phyloP scores from a whole-genome alignment of 768 basidiomycete genomes.

The Suillus spraguei region DNA sequence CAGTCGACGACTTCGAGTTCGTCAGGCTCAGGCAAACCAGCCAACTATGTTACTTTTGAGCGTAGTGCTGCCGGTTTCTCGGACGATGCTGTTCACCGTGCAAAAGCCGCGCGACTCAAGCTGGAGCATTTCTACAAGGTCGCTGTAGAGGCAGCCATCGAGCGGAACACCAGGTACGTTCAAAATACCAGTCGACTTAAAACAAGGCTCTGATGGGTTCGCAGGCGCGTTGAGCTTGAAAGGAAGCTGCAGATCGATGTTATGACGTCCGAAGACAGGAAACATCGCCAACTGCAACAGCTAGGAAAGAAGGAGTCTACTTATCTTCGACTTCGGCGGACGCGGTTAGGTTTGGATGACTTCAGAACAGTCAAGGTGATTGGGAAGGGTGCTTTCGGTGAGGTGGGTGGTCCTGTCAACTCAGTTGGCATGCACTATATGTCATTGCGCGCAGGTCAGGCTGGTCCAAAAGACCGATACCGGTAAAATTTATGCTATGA shows the following conservation, averaged over 20 bases:
- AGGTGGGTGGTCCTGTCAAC: slow-evolving; percentile 51
- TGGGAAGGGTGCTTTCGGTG: slow-evolving; percentile 98
- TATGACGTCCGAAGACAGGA: slow-evolving; percentile 79
- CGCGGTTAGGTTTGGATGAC: slow-evolving; percentile 88
- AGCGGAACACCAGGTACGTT: slow-evolving; percentile 83
- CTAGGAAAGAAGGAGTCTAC: slow-evolving; percentile 88
- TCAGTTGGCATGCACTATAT: background rate
- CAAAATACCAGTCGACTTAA: background rate
- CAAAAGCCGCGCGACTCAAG: slow-evolving; percentile 91
- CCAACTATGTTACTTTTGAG: slow-evolving; percentile 93
- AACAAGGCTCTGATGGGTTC: slow-evolving; percentile 13
- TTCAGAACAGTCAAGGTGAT: slow-evolving; percentile 99
- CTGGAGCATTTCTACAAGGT: slow-evolving; percentile 97
- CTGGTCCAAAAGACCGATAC: slow-evolving; percentile 97
- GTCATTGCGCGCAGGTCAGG: slow-evolving; percentile 55
- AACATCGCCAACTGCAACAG: slow-evolving; percentile 79
- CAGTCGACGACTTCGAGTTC: slow-evolving; percentile 22
- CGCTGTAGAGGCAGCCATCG: slow-evolving; percentile 93
- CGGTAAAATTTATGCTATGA: slow-evolving; percentile 99
- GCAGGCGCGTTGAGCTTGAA: slow-evolving; percentile 86
- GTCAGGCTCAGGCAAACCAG: slow-evolving; percentile 38
- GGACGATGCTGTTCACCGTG: slow-evolving; percentile 77
- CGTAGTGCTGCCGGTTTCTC: slow-evolving; percentile 77
- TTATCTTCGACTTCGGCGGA: slow-evolving; percentile 85
- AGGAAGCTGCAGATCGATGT: slow-evolving; percentile 72